Evolutionary conservation across 2,329 filamentous ascomycete genomes (phyloP).

Genomic region (Stylonectria norvegica): DNA sequence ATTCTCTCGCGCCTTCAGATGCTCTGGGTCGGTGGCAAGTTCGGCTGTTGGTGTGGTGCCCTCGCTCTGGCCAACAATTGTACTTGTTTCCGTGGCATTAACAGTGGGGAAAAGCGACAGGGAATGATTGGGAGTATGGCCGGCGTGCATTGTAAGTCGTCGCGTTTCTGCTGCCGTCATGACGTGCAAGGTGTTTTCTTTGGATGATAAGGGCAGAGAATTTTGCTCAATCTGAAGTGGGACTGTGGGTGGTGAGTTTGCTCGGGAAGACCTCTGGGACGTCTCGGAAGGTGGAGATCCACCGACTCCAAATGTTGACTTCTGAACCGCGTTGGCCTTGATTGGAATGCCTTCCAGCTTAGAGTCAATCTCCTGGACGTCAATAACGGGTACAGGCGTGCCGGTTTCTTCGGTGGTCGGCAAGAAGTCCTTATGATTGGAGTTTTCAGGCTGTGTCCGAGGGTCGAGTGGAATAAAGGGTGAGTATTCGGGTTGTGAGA

Average conservation of each 20-base stretch:
- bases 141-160: constrained; percentile 59
- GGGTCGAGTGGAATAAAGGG: constrained; percentile 42
- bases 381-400: constrained; percentile 46
- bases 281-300: constrained; percentile 20
- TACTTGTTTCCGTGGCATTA: constrained; percentile 36
- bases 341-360: constrained; percentile 59
- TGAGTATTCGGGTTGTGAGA: constrained; percentile 33
- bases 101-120: constrained; percentile 49
- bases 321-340: constrained; percentile 51
- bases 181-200: constrained; percentile 43
- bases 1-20: constrained; percentile 9
- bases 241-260: constrained; percentile 27
- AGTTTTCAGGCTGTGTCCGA: constrained; percentile 41
- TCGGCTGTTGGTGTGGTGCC: constrained; percentile 30
- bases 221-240: constrained; percentile 13
- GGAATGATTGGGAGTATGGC: constrained; percentile 61
- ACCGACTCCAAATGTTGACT: constrained; percentile 47
- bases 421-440: constrained; percentile 36
- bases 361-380: constrained; percentile 56
- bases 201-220: constrained; percentile 29
- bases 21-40: constrained; percentile 4
- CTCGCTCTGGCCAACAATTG: constrained; percentile 26
- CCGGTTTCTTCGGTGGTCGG: constrained; percentile 28
- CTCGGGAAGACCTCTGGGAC: constrained; percentile 26
- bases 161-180: constrained; percentile 47